Evolutionary conservation across 495 filamentous ascomycete genomes (phyloP), one percentile per base, ranked within the genome.

Genomic region (Pyrenopolyporus hunteri): DNA sequence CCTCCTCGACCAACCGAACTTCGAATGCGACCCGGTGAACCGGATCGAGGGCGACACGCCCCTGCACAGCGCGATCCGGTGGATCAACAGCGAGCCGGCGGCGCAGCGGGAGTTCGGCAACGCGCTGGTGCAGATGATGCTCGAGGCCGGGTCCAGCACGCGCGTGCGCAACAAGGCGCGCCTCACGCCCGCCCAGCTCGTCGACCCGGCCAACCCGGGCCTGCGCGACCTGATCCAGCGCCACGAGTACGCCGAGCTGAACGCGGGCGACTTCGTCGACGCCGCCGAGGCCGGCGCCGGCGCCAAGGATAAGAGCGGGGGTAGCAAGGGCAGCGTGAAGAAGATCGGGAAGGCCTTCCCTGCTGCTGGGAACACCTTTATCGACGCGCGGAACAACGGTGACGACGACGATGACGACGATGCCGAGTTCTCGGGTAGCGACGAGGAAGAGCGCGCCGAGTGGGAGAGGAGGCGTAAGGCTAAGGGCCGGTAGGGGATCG

Each of bases 1-100:
- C 51, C 85, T 98, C 43, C 93, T 98, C 56, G 95, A 98, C 80
- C 92, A 96, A 72, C 87, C 92, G 53, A 90, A 85, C 51, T 88
- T 98, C 73, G 94, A 98, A 80, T 96, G 94, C 72, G 94, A 98
- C 80, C 91, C 91, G 4, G 62, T 90, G 50, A 91, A 88, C 71
- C 86, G 87, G 23, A 59, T 85, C 68, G 94, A 98, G 59, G 83
- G 85, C 53, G 92, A 98, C 74, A 97, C 92, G 1, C 93, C 93
- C 6, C 81, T 98, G 29, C 94, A 98, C 80, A 83, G 83, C 66
- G 92, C 91, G 11, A 88, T 98, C 31, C 84, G 89, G 25, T 97
- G 86, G 74, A 86, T 90, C 72, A 97, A 93, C 74, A 75, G 80
- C 33, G 76, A 82, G 58, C 77, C 79, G 4, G 40, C 69, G 3